phyloP scores from a whole-genome alignment of 768 basidiomycete genomes.

The Termitomyces sp. region DNA sequence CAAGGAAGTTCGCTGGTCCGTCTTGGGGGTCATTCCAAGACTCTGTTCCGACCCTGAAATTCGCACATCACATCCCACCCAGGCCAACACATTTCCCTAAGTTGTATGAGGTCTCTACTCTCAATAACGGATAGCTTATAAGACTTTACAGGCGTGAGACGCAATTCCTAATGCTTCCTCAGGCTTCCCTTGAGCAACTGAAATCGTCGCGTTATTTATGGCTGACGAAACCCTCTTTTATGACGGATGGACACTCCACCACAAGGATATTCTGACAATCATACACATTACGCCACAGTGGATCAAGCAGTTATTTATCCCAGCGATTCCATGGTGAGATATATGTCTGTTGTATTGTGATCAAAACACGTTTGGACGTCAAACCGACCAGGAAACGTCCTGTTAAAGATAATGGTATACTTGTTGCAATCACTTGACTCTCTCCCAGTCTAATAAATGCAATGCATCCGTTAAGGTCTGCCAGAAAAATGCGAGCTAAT shows the following conservation, averaged over 20 bases:
- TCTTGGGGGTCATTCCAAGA: neutral
- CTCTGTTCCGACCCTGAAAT: neutral
- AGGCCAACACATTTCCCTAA: neutral
- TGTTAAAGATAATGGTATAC: neutral
- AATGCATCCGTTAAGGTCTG: neutral
- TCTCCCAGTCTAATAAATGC: neutral
- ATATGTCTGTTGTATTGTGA: neutral
- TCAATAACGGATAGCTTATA: neutral
- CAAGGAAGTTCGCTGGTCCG: neutral
- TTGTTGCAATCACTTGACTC: neutral
- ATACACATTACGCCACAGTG: too few relatives aligned
- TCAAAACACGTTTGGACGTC: neutral
- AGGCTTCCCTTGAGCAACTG: neutral
- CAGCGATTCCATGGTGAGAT: neutral
- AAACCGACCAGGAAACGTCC: neutral
- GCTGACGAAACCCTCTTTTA: neutral
- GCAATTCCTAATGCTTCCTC: neutral
- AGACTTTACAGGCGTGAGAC: neutral
- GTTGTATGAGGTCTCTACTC: neutral
- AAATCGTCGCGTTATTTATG: neutral
- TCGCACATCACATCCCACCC: too few relatives aligned
- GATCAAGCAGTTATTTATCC: neutral
- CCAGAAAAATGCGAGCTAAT: neutral
- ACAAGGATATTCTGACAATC: too few relatives aligned
- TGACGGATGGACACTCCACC: neutral